phyloP scores from a whole-genome alignment of 2,329 filamentous ascomycete species.

The Achaetomium macrosporum region DNA sequence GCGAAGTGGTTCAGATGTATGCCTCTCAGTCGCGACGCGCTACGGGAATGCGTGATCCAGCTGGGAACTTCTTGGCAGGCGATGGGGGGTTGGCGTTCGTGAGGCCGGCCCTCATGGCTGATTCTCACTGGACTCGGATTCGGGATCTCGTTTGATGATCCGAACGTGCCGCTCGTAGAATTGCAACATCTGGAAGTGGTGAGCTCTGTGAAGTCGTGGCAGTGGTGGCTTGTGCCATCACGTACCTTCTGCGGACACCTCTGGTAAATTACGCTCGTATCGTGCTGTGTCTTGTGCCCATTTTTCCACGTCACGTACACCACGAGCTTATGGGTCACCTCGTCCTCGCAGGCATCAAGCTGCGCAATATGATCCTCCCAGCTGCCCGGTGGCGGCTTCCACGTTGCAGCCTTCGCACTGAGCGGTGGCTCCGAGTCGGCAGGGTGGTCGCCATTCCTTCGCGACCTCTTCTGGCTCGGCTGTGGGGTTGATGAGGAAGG shows the following conservation, averaged over 20 bases:
- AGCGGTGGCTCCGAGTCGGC: conserved; percentile 43
- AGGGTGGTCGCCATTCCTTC: conserved; percentile 44
- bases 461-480: conserved; percentile 40
- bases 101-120: neutral
- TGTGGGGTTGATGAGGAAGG: conserved; percentile 35
- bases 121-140: conserved; percentile 6
- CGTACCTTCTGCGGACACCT: conserved; percentile 72
- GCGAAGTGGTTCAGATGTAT: too few species aligned
- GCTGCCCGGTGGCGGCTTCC: conserved; percentile 63
- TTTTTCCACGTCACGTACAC: conserved; percentile 72
- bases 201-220: conserved; percentile 7
- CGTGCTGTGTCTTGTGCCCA: conserved; percentile 67
- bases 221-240: neutral
- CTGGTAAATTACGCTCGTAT: conserved; percentile 61
- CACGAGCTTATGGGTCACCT: conserved; percentile 50
- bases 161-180: conserved; percentile 56
- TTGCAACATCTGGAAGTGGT: conserved; percentile 45
- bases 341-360: conserved; percentile 68
- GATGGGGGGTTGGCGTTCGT: neutral
- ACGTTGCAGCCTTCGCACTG: conserved; percentile 39
- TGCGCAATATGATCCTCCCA: conserved; percentile 70
- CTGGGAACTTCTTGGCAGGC: too few species aligned
- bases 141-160: conserved; percentile 38
- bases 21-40: too few species aligned
- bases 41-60: too few species aligned